A percentile compares a stretch with the other conserved stretches of the same genome.
phyloP scores from a whole-genome alignment of 2,329 filamentous ascomycete genomes.

The Fusarium sulawesiense region DNA sequence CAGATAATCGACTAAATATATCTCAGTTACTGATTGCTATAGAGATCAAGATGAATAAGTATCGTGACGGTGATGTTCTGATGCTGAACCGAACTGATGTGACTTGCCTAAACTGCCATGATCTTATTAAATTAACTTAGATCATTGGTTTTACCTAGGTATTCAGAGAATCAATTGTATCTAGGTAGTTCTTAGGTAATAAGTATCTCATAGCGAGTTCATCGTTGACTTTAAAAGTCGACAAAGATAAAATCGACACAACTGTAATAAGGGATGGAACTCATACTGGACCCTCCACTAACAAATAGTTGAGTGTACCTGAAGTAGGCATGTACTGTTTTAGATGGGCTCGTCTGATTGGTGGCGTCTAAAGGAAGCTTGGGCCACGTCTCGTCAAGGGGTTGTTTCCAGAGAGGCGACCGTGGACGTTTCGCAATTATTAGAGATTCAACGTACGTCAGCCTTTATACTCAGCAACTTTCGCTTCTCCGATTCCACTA shows the following conservation, averaged over 20 bases:
- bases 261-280: neutral
- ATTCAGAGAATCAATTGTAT: neutral
- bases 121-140: neutral
- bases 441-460: conserved; percentile 44
- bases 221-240: neutral
- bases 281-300: neutral
- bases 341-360: conserved; percentile 37
- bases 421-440: conserved; percentile 47
- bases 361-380: conserved; percentile 36
- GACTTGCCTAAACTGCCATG: neutral
- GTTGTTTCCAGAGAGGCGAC: conserved; percentile 45
- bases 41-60: neutral
- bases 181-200: neutral
- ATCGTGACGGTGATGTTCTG: neutral
- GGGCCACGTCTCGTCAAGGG: conserved; percentile 42
- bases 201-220: neutral
- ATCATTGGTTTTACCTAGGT: neutral
- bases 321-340: neutral
- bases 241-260: neutral
- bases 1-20: neutral
- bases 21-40: neutral
- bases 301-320: neutral
- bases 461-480: conserved; percentile 39
- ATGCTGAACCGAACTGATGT: neutral
- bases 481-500: conserved; percentile 4